Evolutionary conservation across 345 rosid species (phyloP).

Genomic region (Arabis alpina): DNA sequence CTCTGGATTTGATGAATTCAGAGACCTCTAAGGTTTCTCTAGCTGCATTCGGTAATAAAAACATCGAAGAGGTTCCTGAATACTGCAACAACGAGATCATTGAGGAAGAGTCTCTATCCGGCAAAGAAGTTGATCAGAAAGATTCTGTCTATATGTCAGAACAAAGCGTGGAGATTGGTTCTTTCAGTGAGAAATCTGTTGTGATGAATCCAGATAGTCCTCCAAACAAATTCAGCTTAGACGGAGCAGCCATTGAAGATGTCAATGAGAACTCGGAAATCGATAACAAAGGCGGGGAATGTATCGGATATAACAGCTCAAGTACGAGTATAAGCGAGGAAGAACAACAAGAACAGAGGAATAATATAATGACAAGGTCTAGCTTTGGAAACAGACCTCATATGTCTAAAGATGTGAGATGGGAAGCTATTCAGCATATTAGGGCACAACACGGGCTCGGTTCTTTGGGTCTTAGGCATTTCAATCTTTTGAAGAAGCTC

Average conservation of each 20-base stretch:
- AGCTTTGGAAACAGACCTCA: conserved; percentile 94
- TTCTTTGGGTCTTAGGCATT: conserved; percentile 70
- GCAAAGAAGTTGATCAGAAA: conserved; percentile 34
- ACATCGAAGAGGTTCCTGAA: neutral
- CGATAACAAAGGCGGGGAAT: conserved; percentile 69
- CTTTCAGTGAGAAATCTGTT: conserved; percentile 46
- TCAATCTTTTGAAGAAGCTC: conserved; percentile 86
- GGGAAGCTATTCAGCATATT: conserved; percentile 85
- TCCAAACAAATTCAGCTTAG: conserved; percentile 46
- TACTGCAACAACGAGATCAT: conserved; percentile 21
- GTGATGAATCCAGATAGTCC: conserved; percentile 51
- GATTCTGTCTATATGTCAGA: conserved; percentile 27
- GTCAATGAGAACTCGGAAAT: conserved; percentile 46
- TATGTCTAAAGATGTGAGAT: conserved; percentile 89
- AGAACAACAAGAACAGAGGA: conserved; percentile 53
- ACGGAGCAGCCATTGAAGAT: conserved; percentile 37
- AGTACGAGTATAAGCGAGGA: conserved; percentile 87
- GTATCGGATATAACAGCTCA: conserved; percentile 73
- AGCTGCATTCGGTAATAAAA: conserved; percentile 5
- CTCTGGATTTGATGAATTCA: conserved; percentile 32
- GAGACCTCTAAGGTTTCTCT: conserved; percentile 27
- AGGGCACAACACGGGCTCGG: conserved; percentile 66
- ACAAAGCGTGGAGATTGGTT: conserved; percentile 52
- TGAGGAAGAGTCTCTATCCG: conserved; percentile 35
- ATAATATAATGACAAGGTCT: conserved; percentile 60